Conservation (phyloP, 2,329 filamentous ascomycete genomes). For the Ophiostoma sp. region DNA sequence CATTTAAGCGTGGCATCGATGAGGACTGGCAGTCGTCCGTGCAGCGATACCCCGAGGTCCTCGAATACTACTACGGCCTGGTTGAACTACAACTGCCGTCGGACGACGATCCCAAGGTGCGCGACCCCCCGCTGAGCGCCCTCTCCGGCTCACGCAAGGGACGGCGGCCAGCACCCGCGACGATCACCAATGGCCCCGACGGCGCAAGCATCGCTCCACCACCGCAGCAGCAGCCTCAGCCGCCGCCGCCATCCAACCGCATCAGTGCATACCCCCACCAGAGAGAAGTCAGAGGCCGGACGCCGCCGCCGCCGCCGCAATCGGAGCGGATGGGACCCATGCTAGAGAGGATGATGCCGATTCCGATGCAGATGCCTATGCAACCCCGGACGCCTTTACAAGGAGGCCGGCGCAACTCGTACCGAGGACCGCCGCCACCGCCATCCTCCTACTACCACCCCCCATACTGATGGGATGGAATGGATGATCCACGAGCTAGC, state of each 20-base stretch:
- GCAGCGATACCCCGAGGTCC: constrained; percentile 71
- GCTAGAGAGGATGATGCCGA: constrained; percentile 1
- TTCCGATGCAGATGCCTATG: not conserved
- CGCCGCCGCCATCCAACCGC: constrained; percentile 8
- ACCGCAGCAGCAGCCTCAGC: constrained; percentile 5
- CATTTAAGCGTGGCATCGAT: constrained; percentile 68
- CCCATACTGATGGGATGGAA: constrained; percentile 14
- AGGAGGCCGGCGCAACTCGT: constrained; percentile 21
- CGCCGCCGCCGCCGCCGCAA: constrained; percentile 24
- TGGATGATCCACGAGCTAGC: not conserved
- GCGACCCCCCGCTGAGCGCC: constrained; percentile 55
- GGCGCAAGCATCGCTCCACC: constrained; percentile 8
- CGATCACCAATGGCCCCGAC: constrained; percentile 17
- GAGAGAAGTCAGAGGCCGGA: constrained; percentile 23
- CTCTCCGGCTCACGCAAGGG: constrained; percentile 46
- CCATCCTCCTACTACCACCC: constrained; percentile 23
- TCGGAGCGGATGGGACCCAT: constrained; percentile 21
- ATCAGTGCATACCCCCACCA: constrained; percentile 21
- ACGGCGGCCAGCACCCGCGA: constrained; percentile 36
- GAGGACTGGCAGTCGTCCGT: constrained; percentile 73
- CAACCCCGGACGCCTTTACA: constrained; percentile 22
- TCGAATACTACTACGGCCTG: constrained; percentile 72
- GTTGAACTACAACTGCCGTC: constrained; percentile 61
- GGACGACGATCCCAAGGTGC: constrained; percentile 56
- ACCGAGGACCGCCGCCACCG: constrained; percentile 22